These are phyloP conservation scores for Lentinula detonsa DNA, from an alignment of 768 basidiomycete species.

Conservation along the genomic window DNA sequence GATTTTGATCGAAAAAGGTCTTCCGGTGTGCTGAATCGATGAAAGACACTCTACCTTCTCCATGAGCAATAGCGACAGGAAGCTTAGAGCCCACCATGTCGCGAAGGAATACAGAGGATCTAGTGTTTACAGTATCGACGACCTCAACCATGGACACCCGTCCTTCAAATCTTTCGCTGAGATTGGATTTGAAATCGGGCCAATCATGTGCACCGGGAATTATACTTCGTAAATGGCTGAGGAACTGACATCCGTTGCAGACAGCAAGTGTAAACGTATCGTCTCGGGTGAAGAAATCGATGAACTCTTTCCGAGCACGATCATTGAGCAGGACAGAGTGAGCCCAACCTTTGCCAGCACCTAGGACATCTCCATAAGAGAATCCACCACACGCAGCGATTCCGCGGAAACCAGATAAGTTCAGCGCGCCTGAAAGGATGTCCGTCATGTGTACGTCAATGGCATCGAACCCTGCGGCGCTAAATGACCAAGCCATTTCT, in stretches of 20 bases:
- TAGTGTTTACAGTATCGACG: conserved; percentile 47
- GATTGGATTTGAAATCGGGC: conserved; percentile 89
- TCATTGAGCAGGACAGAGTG: conserved; percentile 87
- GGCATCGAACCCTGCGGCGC: conserved; percentile 89
- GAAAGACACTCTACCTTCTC: conserved; percentile 79
- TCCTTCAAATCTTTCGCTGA: conserved; percentile 86
- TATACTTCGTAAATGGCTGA: conserved; percentile 80
- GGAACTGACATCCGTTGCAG: conserved; percentile 98
- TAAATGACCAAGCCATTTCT: conserved; percentile 99
- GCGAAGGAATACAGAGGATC: conserved; percentile 50
- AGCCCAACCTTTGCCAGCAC: conserved; percentile 98
- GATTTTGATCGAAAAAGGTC: conserved; percentile 36
- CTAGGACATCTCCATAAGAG: conserved; percentile 97
- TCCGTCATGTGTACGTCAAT: conserved; percentile 99
- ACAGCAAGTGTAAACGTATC: conserved; percentile 89
- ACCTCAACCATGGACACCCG: conserved; percentile 80
- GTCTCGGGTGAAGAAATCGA: conserved; percentile 72
- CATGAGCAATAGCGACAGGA: conserved; percentile 92
- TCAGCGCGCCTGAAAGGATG: conserved; percentile 66
- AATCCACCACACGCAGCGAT: conserved; percentile 97
- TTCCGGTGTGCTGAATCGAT: conserved; percentile 22
- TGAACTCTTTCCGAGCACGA: conserved; percentile 70
- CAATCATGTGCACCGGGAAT: conserved; percentile 84
- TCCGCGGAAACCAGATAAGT: conserved; percentile 70
- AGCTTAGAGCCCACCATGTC: conserved; percentile 46